Evolutionary conservation across 1,284 basidiomycete species (phyloP).

Genomic region (Tilletia walkeri): DNA sequence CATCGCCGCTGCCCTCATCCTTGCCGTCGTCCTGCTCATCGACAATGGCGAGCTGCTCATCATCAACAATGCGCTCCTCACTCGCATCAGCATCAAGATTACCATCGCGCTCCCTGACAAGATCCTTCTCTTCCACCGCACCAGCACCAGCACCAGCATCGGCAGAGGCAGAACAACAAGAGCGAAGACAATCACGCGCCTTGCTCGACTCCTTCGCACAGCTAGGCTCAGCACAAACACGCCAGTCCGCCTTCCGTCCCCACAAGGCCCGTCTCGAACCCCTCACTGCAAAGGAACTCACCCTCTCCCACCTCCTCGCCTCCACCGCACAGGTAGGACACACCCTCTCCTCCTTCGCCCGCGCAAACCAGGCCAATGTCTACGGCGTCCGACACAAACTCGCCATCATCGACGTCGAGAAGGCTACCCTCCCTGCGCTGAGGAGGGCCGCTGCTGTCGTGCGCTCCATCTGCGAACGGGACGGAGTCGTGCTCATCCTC

Average conservation of each 20-base stretch:
- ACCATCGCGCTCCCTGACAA: neutral
- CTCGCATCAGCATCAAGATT: neutral
- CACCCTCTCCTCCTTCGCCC: constrained; percentile 74
- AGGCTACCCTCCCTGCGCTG: constrained; percentile 79
- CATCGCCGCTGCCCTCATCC: neutral
- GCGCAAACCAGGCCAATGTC: constrained; percentile 85
- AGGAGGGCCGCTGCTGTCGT: constrained; percentile 85
- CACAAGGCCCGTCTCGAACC: constrained; percentile 72
- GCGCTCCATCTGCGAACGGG: constrained; percentile 74
- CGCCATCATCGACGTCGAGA: constrained; percentile 91
- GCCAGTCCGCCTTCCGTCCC: constrained; percentile 70
- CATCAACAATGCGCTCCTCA: neutral
- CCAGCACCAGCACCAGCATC: neutral
- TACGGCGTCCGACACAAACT: constrained; percentile 88
- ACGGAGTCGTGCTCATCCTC: constrained; percentile 85
- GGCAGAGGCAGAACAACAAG: no score
- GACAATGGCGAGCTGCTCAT: neutral
- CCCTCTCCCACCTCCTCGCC: constrained; percentile 84
- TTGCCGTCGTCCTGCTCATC: no score
- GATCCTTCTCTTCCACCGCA: constrained; percentile 5
- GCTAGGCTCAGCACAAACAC: constrained; percentile 73
- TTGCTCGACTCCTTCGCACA: constrained; percentile 20
- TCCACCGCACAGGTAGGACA: constrained; percentile 94
- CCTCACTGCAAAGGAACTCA: constrained; percentile 65
- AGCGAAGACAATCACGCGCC: constrained; percentile 33